Evolutionary conservation across 768 basidiomycete genomes (phyloP).

Genomic region (Inosperma sp.): DNA sequence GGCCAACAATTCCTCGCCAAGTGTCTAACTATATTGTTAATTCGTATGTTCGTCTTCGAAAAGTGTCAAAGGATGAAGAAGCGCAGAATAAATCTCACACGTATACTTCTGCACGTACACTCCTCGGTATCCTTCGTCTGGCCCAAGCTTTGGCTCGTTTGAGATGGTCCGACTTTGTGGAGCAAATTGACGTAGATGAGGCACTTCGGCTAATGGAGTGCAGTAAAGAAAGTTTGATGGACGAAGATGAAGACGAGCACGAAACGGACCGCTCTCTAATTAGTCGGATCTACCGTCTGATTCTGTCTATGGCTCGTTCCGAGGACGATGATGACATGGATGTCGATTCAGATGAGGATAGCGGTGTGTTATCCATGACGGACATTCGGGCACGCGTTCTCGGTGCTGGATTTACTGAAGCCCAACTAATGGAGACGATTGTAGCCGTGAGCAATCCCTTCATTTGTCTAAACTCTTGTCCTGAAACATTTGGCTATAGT

Average conservation of each 20-base stretch:
- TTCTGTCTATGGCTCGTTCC: slow-evolving; percentile 82
- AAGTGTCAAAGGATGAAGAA: slow-evolving; percentile 87
- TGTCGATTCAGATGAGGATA: slow-evolving; percentile 66
- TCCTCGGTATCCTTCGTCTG: slow-evolving; percentile 90
- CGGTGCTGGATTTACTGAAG: slow-evolving; percentile 86
- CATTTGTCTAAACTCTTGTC: background rate
- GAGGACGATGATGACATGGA: slow-evolving; percentile 66
- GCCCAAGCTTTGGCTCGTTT: slow-evolving; percentile 93
- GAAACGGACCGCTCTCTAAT: slow-evolving; percentile 74
- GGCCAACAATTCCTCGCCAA: slow-evolving; percentile 83
- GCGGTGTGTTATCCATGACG: slow-evolving; percentile 72
- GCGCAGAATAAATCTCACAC: slow-evolving; percentile 83
- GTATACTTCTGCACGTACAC: slow-evolving; percentile 94
- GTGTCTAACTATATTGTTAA: slow-evolving; percentile 94
- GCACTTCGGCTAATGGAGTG: slow-evolving; percentile 96
- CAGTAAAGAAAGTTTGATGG: slow-evolving; percentile 85
- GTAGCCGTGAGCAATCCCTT: slow-evolving; percentile 50
- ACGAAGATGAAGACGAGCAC: slow-evolving; percentile 66
- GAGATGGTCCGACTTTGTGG: slow-evolving; percentile 76
- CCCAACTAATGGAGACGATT: slow-evolving; percentile 83
- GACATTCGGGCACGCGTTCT: slow-evolving; percentile 85
- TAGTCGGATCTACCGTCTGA: slow-evolving; percentile 84
- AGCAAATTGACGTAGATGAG: slow-evolving; percentile 89
- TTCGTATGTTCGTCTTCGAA: slow-evolving; percentile 92
- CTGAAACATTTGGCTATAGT: slow-evolving; percentile 44